phyloP scores from a whole-genome alignment of 2,329 filamentous ascomycete genomes.

The Orbilia brochopaga region DNA sequence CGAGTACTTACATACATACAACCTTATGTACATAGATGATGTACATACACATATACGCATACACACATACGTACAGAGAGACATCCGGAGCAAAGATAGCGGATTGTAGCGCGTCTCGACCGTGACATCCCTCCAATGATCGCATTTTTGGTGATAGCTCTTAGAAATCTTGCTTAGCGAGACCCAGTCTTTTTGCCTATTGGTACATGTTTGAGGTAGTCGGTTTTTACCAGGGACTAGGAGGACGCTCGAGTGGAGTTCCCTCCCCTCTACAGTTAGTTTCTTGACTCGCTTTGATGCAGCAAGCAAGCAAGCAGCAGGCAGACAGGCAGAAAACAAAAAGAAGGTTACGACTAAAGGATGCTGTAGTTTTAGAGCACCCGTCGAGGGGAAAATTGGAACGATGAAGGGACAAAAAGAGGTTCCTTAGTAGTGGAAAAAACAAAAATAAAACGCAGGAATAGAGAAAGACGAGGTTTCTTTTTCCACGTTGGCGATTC shows the following conservation, averaged over 20 bases:
- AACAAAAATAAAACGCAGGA: neutral
- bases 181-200: conserved; percentile 39
- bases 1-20: neutral
- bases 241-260: conserved; percentile 50
- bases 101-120: conserved; percentile 40
- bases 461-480: conserved; percentile 7
- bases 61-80: no score
- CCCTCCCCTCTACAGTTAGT: conserved; percentile 25
- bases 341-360: neutral
- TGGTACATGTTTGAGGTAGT: conserved; percentile 5
- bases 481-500: conserved; percentile 44
- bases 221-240: conserved; percentile 33
- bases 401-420: neutral
- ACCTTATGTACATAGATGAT: neutral
- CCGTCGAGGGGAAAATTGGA: conserved; percentile 28
- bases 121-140: conserved; percentile 49
- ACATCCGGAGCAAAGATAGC: conserved; percentile 37
- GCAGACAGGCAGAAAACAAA: conserved; percentile 21
- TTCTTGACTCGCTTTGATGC: conserved; percentile 50
- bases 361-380: conserved; percentile 34
- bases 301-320: conserved; percentile 35
- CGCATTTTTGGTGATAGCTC: conserved; percentile 50
- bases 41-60: neutral
- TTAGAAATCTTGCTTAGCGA: conserved; percentile 49
- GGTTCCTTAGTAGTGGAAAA: no score